Evolutionary conservation across 495 filamentous ascomycete species (phyloP).

Genomic region (Podospora bellae-mahoneyi): DNA sequence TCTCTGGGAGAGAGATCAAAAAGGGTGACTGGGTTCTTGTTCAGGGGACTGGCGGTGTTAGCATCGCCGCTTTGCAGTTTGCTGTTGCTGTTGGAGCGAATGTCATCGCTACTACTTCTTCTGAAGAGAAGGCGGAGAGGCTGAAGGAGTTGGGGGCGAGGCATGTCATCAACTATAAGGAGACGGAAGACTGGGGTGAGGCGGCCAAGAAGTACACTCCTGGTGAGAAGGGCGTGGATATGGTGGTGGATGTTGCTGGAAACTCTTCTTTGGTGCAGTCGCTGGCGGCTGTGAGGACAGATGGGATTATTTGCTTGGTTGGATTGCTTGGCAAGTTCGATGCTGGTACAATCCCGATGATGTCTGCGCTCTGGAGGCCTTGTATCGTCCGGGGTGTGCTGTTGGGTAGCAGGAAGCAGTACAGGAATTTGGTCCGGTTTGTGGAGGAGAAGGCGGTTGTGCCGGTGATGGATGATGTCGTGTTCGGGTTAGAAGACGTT

Average conservation of each 20-base stretch:
- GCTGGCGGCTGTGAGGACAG: background rate
- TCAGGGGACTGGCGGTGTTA: constrained; percentile 8
- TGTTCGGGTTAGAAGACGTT: background rate
- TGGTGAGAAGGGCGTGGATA: background rate
- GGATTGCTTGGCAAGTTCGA: background rate
- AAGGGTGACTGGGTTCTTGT: constrained; percentile 1
- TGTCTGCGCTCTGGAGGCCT: background rate
- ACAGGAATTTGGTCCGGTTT: background rate
- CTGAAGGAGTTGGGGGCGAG: background rate
- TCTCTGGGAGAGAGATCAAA: background rate
- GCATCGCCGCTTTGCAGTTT: constrained; percentile 5
- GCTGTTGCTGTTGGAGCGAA: background rate
- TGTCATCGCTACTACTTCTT: constrained; percentile 1
- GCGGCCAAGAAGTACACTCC: background rate
- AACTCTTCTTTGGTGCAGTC: background rate
- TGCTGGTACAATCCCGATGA: background rate
- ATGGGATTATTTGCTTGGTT: background rate
- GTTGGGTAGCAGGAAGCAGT: background rate
- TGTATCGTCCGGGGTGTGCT: background rate
- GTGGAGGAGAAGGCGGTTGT: background rate
- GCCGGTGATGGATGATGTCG: background rate
- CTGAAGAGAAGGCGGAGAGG: background rate
- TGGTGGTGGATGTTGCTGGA: background rate
- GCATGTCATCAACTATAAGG: constrained; percentile 5
- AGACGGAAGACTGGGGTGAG: background rate